phyloP scores from a whole-genome alignment of 106 monocot species.

The Dendrobium officinale region DNA sequence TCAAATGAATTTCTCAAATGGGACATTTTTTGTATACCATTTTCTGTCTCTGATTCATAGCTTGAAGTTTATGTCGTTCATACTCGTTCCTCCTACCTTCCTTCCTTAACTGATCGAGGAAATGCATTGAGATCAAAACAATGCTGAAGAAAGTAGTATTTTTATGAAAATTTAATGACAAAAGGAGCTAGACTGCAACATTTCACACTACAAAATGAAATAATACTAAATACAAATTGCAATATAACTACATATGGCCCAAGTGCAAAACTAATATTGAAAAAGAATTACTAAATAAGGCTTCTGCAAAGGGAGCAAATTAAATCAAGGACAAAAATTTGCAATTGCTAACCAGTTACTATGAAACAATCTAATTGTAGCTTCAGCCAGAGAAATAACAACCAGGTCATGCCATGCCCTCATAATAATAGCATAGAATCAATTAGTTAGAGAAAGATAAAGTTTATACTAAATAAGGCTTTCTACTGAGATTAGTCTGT shows the following conservation, averaged over 20 bases:
- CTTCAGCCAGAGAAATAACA: no score
- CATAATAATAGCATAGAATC: no score
- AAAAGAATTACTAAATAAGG: not conserved
- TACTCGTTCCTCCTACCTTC: slow-evolving; percentile 96
- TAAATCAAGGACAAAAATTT: no score
- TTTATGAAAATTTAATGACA: not conserved
- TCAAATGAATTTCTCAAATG: slow-evolving; percentile 1
- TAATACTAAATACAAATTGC: not conserved
- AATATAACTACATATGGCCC: not conserved
- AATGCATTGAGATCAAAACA: slow-evolving; percentile 7
- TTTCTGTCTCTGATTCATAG: slow-evolving; percentile 94
- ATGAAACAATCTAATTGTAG: no score
- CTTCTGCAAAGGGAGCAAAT: no score
- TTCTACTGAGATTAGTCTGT: no score
- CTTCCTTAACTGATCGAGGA: slow-evolving; percentile 59
- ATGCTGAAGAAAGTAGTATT: not conserved
- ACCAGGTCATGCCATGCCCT: no score
- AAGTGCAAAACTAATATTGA: not conserved
- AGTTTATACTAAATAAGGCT: no score
- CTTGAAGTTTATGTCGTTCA: slow-evolving; percentile 91
- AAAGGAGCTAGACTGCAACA: not conserved
- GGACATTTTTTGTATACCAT: slow-evolving; percentile 30
- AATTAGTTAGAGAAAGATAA: no score
- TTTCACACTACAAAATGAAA: not conserved
- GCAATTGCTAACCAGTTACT: no score